Evolutionary conservation across 306 rosid species (phyloP).

Genomic region (Cucumis cinereus): DNA sequence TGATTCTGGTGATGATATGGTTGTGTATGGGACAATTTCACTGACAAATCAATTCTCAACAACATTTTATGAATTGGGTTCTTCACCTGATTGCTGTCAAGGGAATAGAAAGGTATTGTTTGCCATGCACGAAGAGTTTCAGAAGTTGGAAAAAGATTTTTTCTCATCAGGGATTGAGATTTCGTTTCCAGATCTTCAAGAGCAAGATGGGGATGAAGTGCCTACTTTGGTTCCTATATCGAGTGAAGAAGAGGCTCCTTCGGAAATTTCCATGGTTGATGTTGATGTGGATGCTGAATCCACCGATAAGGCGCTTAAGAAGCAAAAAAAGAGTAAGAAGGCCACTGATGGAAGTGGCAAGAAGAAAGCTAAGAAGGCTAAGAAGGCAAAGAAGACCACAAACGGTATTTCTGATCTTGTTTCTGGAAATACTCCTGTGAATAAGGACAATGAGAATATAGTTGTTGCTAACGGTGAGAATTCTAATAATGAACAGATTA

Average conservation of each 20-base stretch:
- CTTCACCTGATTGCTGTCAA: conserved; percentile 60
- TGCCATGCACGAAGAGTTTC: conserved; percentile 51
- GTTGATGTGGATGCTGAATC: conserved; percentile 13
- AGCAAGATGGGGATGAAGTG: conserved; percentile 38
- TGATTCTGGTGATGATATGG: conserved; percentile 25
- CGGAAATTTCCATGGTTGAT: conserved; percentile 14
- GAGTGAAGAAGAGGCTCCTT: conserved; percentile 19
- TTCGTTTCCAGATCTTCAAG: conserved; percentile 28
- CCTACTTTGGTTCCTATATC: conserved; percentile 44
- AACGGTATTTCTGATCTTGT: conserved; percentile 10
- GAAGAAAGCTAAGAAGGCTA: conserved; percentile 20
- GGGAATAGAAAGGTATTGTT: conserved; percentile 71
- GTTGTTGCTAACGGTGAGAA: conserved; percentile 24
- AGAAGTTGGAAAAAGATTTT: conserved; percentile 70
- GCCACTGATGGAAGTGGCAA: conserved; percentile 3
- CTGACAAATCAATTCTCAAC: conserved; percentile 42
- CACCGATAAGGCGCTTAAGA: conserved; percentile 26
- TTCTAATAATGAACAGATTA: conserved; percentile 10
- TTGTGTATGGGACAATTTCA: conserved; percentile 36
- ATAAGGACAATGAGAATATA: conserved; percentile 22
- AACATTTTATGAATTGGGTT: conserved; percentile 60
- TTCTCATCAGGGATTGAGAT: conserved; percentile 38
- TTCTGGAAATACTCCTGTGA: conserved; percentile 6
- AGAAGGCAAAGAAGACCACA: conserved; percentile 17
- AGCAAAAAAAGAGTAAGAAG: conserved; percentile 11